Percentiles rank a stretch among this genome's conserved stretches.
phyloP scores from a whole-genome alignment of 345 rosid species.

The Eucalyptus curtisii region DNA sequence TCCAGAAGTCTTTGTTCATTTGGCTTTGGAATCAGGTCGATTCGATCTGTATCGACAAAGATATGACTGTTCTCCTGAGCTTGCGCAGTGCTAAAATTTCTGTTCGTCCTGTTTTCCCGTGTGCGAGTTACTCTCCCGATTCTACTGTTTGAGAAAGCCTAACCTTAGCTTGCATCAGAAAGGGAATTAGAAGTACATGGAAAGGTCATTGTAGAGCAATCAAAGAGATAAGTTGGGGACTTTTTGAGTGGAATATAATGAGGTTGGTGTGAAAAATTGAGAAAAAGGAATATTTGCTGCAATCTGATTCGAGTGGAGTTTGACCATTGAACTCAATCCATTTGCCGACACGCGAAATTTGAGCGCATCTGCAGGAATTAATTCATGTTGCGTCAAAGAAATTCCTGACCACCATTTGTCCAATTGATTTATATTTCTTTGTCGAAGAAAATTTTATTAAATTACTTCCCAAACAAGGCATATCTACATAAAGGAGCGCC shows the following conservation, averaged over 20 bases:
- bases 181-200: neutral
- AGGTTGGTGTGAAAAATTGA: neutral
- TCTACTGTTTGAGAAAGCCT: too few species aligned
- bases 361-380: neutral
- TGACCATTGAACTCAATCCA: neutral
- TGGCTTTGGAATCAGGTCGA: too few species aligned
- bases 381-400: neutral
- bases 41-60: too few species aligned
- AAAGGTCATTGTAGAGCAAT: neutral
- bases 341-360: neutral
- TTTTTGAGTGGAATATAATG: neutral
- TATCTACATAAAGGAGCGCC: neutral
- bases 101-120: too few species aligned
- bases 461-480: neutral
- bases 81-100: too few species aligned
- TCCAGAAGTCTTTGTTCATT: too few species aligned
- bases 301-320: neutral
- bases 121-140: too few species aligned
- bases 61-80: too few species aligned
- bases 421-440: neutral
- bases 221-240: neutral
- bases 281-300: neutral
- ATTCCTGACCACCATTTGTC: neutral
- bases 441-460: too few species aligned
- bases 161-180: too few species aligned